phyloP scores from a whole-genome alignment of 2,329 filamentous ascomycete genomes.

The Colletotrichum cereale region DNA sequence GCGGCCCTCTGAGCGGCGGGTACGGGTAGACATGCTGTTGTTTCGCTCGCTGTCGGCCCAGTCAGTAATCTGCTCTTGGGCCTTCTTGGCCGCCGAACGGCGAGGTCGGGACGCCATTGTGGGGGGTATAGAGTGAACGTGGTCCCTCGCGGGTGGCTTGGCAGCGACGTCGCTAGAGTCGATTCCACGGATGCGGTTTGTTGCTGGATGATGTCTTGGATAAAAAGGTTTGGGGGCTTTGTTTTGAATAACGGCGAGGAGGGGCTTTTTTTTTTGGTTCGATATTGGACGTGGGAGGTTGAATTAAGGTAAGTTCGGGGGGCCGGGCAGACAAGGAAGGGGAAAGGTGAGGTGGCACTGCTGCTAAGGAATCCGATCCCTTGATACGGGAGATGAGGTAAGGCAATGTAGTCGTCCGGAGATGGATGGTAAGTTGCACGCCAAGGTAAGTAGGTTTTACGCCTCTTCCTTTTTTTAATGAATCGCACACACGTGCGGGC shows the following conservation, averaged over 20 bases:
- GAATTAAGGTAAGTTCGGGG: constrained; percentile 41
- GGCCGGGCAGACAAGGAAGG: constrained; percentile 31
- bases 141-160: constrained; percentile 17
- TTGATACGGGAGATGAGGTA: constrained; percentile 41
- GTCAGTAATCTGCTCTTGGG: constrained; percentile 58
- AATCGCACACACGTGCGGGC: constrained; percentile 22
- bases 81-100: constrained; percentile 57
- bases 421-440: constrained; percentile 23
- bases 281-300: constrained; percentile 39
- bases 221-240: constrained; percentile 20
- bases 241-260: constrained; percentile 28
- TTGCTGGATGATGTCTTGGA: constrained; percentile 21
- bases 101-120: constrained; percentile 63
- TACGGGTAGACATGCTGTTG: constrained; percentile 62
- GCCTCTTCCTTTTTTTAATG: constrained; percentile 24
- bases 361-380: constrained; percentile 39
- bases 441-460: constrained; percentile 35
- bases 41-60: constrained; percentile 62
- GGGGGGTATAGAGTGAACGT: constrained; percentile 36
- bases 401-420: constrained; percentile 35
- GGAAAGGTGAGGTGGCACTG: constrained; percentile 39
- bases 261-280: constrained; percentile 13
- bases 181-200: constrained; percentile 12
- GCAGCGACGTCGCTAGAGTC: constrained; percentile 9
- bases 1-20: constrained; percentile 63